These are phyloP conservation scores for Tylopilus sp. DNA, from an alignment of 1,284 basidiomycete genomes.

Conservation along the genomic window DNA sequence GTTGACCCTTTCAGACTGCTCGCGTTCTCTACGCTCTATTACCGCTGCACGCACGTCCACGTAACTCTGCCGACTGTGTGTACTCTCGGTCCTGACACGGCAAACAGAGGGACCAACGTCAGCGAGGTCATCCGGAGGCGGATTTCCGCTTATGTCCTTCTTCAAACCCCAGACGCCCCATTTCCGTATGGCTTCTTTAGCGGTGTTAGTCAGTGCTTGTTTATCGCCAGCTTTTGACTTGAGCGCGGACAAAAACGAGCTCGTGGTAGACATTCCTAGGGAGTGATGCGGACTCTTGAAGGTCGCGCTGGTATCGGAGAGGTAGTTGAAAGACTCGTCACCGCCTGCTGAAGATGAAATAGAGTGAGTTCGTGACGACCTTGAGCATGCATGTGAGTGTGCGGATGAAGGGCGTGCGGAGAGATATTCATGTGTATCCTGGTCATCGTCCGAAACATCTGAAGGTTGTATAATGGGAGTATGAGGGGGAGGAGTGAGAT, in stretches of 20 bases:
- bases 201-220: constrained; percentile 74
- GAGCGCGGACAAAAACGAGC: constrained; percentile 68
- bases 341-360: constrained; percentile 32
- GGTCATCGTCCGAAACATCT: constrained; percentile 21
- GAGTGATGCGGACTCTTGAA: constrained; percentile 32
- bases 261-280: constrained; percentile 36
- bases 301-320: constrained; percentile 30
- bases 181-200: constrained; percentile 82
- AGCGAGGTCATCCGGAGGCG: constrained; percentile 40
- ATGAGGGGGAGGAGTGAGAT: constrained; percentile 33
- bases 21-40: constrained; percentile 54
- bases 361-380: constrained; percentile 29
- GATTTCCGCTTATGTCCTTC: constrained; percentile 42
- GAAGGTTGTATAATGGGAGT: constrained; percentile 13
- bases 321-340: constrained; percentile 24
- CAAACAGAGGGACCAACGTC: constrained; percentile 43
- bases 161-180: constrained; percentile 79
- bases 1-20: constrained; percentile 32
- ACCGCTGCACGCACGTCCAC: constrained; percentile 71
- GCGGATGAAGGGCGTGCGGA: constrained; percentile 23
- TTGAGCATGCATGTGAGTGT: constrained; percentile 21
- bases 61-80: constrained; percentile 54
- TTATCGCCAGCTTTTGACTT: constrained; percentile 78
- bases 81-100: constrained; percentile 32
- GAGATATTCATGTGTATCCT: constrained; percentile 17